phyloP scores from a whole-genome alignment of 2,329 filamentous ascomycete genomes.

The Xylariaceae sp. region DNA sequence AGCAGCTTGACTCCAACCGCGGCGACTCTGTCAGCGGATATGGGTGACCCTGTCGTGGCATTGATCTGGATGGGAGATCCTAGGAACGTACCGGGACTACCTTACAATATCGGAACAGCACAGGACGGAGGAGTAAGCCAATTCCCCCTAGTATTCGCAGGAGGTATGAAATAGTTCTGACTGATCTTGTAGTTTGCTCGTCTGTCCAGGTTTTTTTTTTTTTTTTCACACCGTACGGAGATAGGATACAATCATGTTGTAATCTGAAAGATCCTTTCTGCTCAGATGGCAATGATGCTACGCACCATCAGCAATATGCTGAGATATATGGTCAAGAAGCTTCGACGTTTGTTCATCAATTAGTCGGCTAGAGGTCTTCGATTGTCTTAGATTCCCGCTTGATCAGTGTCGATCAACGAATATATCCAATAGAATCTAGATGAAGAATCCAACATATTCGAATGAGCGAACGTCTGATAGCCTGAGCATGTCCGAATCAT shows the following conservation, averaged over 20 bases:
- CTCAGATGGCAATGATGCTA: constrained; percentile 50
- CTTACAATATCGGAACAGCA: constrained; percentile 57
- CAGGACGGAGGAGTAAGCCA: constrained; percentile 47
- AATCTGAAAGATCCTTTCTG: constrained; percentile 58
- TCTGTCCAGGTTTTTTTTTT: constrained; percentile 49
- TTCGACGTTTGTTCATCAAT: constrained; percentile 53
- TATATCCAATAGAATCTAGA: too few relatives aligned
- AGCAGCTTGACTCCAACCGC: constrained; percentile 30
- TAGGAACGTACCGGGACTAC: constrained; percentile 44
- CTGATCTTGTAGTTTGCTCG: constrained; percentile 50
- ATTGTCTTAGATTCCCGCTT: too few relatives aligned
- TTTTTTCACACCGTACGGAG: constrained; percentile 43
- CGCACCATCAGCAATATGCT: constrained; percentile 55
- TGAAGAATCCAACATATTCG: too few relatives aligned
- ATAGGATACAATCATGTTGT: constrained; percentile 54
- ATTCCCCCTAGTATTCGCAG: constrained; percentile 2
- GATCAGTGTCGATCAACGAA: too few relatives aligned
- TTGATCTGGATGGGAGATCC: constrained; percentile 60
- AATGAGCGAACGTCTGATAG: too few relatives aligned
- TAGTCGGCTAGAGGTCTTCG: too few relatives aligned
- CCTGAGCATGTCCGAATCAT: too few relatives aligned
- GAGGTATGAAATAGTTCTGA: not conserved
- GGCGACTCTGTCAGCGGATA: constrained; percentile 36
- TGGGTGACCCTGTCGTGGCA: constrained; percentile 41
- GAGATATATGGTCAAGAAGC: constrained; percentile 51